Evolutionary conservation across 768 basidiomycete genomes (phyloP).

Genomic region (Coprinopsis sp.): DNA sequence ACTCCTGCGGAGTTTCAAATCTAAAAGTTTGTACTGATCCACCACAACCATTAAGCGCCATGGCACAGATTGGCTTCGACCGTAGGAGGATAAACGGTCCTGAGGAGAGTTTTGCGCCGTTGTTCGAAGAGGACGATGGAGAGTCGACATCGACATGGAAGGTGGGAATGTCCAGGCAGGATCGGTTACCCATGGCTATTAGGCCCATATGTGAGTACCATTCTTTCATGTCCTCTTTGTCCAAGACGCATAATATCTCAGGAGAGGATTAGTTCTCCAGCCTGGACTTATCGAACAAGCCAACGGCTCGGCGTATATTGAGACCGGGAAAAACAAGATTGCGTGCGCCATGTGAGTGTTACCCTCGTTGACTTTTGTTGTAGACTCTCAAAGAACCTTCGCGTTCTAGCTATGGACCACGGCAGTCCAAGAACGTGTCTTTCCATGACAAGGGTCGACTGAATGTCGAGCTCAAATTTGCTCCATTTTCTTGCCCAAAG

Average conservation of each 20-base stretch:
- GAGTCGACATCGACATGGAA: conserved; percentile 23
- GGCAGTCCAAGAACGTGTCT: conserved; percentile 71
- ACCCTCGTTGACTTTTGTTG: conserved; percentile 1
- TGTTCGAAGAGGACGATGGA: conserved; percentile 43
- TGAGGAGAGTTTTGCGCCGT: conserved; percentile 70
- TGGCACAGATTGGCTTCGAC: conserved; percentile 66
- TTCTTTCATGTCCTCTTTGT: neutral
- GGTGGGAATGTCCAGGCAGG: conserved; percentile 38
- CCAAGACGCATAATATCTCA: conserved; percentile 9
- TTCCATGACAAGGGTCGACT: conserved; percentile 87
- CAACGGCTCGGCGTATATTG: conserved; percentile 95
- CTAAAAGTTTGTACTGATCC: conserved; percentile 2
- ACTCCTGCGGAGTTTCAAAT: conserved; percentile 8
- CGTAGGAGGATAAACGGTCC: conserved; percentile 88
- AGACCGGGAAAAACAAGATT: conserved; percentile 87
- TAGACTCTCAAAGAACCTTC: conserved; percentile 11
- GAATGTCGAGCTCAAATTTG: conserved; percentile 95
- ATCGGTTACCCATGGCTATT: conserved; percentile 58
- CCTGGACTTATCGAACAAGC: conserved; percentile 90
- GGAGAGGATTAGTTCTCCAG: conserved; percentile 61
- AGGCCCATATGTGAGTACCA: conserved; percentile 75
- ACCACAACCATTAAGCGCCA: conserved; percentile 16
- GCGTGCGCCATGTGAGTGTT: conserved; percentile 82
- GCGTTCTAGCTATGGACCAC: conserved; percentile 74
- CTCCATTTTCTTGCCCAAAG: conserved; percentile 82